Evolutionary conservation across 129 eudicot species (phyloP).

Genomic region (Arctium lappa): DNA sequence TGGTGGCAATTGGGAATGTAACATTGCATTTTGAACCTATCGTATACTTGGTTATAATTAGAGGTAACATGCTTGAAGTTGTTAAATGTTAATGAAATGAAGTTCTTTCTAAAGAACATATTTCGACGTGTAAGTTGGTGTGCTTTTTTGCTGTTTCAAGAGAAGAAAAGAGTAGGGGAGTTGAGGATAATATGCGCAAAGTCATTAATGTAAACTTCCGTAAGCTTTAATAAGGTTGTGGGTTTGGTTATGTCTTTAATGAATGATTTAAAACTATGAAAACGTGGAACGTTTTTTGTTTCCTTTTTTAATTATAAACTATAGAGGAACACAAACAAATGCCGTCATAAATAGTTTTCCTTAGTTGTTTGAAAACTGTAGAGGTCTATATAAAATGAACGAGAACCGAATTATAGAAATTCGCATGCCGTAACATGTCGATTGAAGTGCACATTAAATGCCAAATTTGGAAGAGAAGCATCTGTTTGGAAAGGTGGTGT

Average conservation of each 20-base stretch:
- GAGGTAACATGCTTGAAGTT: neutral
- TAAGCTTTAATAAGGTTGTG: neutral
- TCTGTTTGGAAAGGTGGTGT: neutral
- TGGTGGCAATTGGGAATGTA: neutral
- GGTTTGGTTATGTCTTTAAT: neutral
- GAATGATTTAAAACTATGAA: constrained; percentile 1
- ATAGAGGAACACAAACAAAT: neutral
- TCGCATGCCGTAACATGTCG: neutral
- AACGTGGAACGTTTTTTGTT: neutral
- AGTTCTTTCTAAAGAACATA: neutral
- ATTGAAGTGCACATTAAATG: neutral
- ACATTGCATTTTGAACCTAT: neutral
- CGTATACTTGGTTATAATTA: neutral
- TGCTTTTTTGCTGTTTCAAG: neutral
- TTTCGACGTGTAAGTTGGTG: neutral
- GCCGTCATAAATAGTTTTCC: neutral
- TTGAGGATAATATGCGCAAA: neutral
- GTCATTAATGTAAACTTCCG: neutral
- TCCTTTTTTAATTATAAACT: neutral
- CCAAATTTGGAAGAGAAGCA: neutral
- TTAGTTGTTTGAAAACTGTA: neutral
- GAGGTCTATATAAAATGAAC: neutral
- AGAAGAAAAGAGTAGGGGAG: neutral
- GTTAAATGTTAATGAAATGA: neutral
- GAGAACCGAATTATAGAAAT: neutral